phyloP scores from a whole-genome alignment of 441 rosid genomes.

The Erodium moschatum region DNA sequence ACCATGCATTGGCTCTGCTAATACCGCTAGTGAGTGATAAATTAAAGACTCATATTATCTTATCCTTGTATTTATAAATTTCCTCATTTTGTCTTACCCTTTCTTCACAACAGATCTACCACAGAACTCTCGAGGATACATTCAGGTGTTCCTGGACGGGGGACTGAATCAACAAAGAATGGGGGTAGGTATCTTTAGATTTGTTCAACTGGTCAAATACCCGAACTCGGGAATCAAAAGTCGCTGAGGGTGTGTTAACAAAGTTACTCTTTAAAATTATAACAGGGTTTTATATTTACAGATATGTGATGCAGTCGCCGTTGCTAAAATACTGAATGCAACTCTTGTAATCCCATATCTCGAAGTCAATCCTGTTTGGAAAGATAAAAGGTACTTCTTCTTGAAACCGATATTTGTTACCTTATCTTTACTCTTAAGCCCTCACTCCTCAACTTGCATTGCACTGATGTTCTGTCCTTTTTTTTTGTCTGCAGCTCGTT shows the following conservation, averaged over 20 bases:
- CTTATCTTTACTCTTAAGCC: too few relatives aligned
- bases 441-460: too few relatives aligned
- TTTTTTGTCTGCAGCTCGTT: constrained; percentile 89
- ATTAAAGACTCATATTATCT: background rate
- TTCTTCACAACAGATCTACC: constrained; percentile 48
- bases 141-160: constrained; percentile 38
- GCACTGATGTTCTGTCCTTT: background rate
- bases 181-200: constrained; percentile 48
- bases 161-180: constrained; percentile 29
- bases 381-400: constrained; percentile 55
- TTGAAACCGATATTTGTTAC: background rate
- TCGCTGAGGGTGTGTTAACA: too few relatives aligned
- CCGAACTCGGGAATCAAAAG: too few relatives aligned
- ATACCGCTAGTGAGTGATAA: constrained; percentile 44
- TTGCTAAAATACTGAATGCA: constrained; percentile 74
- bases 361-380: constrained; percentile 74
- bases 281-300: constrained; percentile 18
- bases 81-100: background rate
- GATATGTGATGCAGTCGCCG: constrained; percentile 91
- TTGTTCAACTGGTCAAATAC: background rate
- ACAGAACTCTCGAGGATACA: constrained; percentile 50
- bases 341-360: constrained; percentile 63
- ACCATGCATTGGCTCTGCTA: constrained; percentile 39
- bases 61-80: background rate
- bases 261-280: too few relatives aligned